Evolutionary conservation across 169 alveolate genomes (phyloP).

Genomic region (Eimeria maxima): DNA sequence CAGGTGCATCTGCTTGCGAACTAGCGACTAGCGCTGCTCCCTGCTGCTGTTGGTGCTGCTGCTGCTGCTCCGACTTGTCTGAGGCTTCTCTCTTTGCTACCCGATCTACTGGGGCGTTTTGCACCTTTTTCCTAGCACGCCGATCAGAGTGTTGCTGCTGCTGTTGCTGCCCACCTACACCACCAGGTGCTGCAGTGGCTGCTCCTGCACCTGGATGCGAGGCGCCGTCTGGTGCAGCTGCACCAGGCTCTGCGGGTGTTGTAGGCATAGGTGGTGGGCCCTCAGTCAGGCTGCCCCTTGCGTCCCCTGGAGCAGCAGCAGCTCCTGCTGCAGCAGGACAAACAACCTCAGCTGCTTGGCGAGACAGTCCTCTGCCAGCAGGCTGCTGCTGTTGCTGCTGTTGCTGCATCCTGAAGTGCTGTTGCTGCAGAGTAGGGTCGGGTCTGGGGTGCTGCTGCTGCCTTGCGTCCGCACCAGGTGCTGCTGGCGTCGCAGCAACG

Average conservation of each 20-base stretch:
- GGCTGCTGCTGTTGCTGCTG: constrained; percentile 2
- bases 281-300: constrained; percentile 32
- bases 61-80: constrained; percentile 42
- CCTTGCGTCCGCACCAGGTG: constrained; percentile 24
- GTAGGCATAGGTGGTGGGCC: constrained; percentile 17
- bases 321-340: constrained; percentile 44
- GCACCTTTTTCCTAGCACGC: constrained; percentile 47
- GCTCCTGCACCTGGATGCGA: too few relatives aligned
- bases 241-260: background rate
- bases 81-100: constrained; percentile 23
- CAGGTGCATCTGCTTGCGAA: background rate
- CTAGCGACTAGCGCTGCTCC: background rate
- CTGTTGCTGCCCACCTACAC: background rate
- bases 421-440: constrained; percentile 46
- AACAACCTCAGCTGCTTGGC: background rate
- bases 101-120: constrained; percentile 11
- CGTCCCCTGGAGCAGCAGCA: background rate
- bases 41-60: constrained; percentile 27
- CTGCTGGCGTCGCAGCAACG: background rate
- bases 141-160: constrained; percentile 37
- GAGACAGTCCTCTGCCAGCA: background rate
- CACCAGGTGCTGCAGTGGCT: background rate
- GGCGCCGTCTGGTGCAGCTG: too few relatives aligned
- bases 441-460: constrained; percentile 62
- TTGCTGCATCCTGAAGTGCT: background rate